Conservation (phyloP, 202 grass and related monocot genomes). For the Carex arenaria region DNA sequence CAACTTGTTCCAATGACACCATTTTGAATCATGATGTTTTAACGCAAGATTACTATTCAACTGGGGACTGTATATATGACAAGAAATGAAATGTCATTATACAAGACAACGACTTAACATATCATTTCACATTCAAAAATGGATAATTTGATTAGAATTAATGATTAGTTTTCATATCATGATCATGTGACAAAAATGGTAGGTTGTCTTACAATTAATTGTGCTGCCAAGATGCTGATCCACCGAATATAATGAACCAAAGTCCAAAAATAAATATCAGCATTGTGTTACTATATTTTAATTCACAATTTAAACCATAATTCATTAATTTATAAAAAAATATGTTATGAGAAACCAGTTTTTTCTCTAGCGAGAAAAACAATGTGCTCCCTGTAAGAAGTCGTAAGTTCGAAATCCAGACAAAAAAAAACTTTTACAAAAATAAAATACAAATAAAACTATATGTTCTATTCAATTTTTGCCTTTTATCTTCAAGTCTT, state of each 20-base stretch:
- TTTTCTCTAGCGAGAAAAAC: too few species aligned
- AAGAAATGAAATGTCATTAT: neutral
- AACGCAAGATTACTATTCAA: neutral
- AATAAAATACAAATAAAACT: neutral
- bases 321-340: neutral
- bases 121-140: slow-evolving; percentile 7
- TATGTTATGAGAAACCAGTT: too few species aligned
- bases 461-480: neutral
- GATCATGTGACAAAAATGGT: neutral
- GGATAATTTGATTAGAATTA: neutral
- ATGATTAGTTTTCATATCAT: slow-evolving; percentile 5
- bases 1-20: neutral
- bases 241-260: neutral
- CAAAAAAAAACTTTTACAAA: too few species aligned
- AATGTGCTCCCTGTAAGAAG: too few species aligned
- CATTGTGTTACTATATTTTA: neutral
- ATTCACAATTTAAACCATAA: neutral
- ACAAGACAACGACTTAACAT: slow-evolving; percentile 3
- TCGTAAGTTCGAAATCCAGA: too few species aligned
- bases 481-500: neutral
- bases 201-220: neutral
- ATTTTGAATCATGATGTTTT: neutral
- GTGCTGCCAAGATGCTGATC: neutral
- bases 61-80: neutral
- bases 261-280: neutral